Evolutionary conservation across 1,284 basidiomycete species (phyloP).

Genomic region (Pterulicium gracile): DNA sequence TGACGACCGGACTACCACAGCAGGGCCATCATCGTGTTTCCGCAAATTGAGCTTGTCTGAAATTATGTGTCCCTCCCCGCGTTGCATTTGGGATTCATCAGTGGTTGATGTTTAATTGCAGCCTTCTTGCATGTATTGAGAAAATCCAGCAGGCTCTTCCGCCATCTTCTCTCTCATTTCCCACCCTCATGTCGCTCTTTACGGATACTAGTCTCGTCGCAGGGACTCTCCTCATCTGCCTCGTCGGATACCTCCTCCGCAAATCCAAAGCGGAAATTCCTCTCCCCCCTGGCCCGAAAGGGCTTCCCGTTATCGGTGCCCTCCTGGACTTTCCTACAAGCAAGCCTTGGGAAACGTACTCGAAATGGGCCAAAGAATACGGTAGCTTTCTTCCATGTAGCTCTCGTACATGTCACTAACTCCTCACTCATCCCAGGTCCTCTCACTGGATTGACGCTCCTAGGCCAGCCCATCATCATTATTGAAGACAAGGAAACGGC

Average conservation of each 20-base stretch:
- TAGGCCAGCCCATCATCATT: background rate
- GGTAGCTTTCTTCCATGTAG: no score
- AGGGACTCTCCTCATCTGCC: background rate
- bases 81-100: no score
- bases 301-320: background rate
- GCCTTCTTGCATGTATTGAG: background rate
- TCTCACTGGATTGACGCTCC: background rate
- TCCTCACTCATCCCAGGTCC: background rate
- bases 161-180: no score
- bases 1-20: no score
- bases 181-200: no score
- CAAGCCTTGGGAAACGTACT: constrained; percentile 4
- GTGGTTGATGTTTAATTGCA: background rate
- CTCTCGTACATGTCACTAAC: no score
- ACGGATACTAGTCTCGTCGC: background rate
- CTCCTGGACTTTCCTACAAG: constrained; percentile 1
- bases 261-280: background rate
- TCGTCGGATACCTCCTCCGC: background rate
- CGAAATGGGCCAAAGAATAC: constrained; percentile 2
- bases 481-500: background rate
- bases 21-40: no score
- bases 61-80: no score
- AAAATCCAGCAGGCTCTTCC: background rate
- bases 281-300: constrained; percentile 2
- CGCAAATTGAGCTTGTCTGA: no score